A percentile compares a stretch with the other conserved stretches of the same genome.
phyloP scores from a whole-genome alignment of 2,329 filamentous ascomycete species.

The Diaporthe amygdali region DNA sequence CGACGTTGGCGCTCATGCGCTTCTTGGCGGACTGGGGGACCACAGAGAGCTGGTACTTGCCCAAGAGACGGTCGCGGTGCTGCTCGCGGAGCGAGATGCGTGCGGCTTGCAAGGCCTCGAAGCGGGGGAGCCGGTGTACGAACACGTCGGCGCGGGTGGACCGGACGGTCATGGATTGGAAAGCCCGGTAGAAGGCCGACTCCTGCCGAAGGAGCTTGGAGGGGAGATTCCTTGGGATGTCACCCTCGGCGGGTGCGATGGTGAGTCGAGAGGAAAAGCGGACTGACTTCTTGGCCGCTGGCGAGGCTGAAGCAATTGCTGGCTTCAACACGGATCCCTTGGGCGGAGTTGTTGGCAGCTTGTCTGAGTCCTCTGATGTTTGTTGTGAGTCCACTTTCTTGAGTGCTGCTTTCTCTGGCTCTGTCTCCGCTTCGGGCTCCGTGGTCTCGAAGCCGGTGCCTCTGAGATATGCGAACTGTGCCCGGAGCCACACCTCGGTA shows the following conservation, averaged over 20 bases:
- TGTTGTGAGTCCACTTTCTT: slow-evolving; percentile 5
- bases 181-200: slow-evolving; percentile 87
- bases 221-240: slow-evolving; percentile 54
- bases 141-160: slow-evolving; percentile 77
- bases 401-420: slow-evolving; percentile 38
- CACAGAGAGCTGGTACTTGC: slow-evolving; percentile 81
- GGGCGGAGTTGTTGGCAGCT: slow-evolving; percentile 30
- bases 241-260: slow-evolving; percentile 39
- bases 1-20: slow-evolving; percentile 74
- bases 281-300: slow-evolving; percentile 70
- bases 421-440: slow-evolving; percentile 39
- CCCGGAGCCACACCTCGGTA: slow-evolving; percentile 84
- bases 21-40: slow-evolving; percentile 72
- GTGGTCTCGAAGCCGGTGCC: slow-evolving; percentile 58
- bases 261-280: slow-evolving; percentile 68
- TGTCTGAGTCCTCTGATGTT: slow-evolving; percentile 36
- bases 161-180: slow-evolving; percentile 74
- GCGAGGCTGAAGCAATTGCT: slow-evolving; percentile 29
- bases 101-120: slow-evolving; percentile 85
- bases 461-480: slow-evolving; percentile 79
- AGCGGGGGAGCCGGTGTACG: slow-evolving; percentile 81
- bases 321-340: slow-evolving; percentile 17
- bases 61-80: slow-evolving; percentile 82
- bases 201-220: slow-evolving; percentile 63
- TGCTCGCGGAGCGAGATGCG: slow-evolving; percentile 74